Evolutionary conservation across 306 rosid species (phyloP), one percentile per base, ranked within the genome.

Genomic region (Cicer cuneatum): DNA sequence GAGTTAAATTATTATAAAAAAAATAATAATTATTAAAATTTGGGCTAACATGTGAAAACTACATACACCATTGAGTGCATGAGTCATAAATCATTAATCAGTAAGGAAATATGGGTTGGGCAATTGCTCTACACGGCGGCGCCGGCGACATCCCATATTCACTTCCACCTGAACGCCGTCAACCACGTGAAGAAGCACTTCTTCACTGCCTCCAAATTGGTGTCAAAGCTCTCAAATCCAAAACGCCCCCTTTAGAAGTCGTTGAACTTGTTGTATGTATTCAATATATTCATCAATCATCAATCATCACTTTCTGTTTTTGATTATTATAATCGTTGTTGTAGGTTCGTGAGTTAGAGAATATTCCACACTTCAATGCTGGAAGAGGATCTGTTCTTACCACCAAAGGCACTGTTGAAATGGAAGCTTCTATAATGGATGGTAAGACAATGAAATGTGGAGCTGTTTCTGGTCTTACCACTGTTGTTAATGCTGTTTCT

Each of bases 381-480:
- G 98, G 98, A 0, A 85, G 53, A 38, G 98, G 98, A 11, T 92
- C 96, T 3, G 98, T 92, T 56, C 75, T 92, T 10, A 90, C 92
- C 42, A 66, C 24, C 24, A 43, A 76, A 8, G 98, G 96, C 45
- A 87, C 89, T 0, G 88, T 92, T 10, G 98, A 92, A 84, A 92
- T 92, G 98, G 98, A 92, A 74, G 98, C 98, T 75, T 81, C 88
- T 10, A 90, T 92, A 18, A 92, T 92, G 98, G 98, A 92, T 65
- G 87, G 92, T 6, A 68, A 73, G 18, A 81, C 86, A 0, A 81
- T 52, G 90, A 88, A 85, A 56, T 93, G 98, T 56, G 98, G 97
- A 21, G 92, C 97, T 19, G 97, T 93, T 75, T 91, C 98, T 11
- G 98, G 98, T 3, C 88, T 93, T 35, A 83, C 83, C 0, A 93